Evolutionary conservation across 441 rosid species (phyloP), one percentile per base, ranked within the genome.

Genomic region (Rhodomyrtus psidioides): DNA sequence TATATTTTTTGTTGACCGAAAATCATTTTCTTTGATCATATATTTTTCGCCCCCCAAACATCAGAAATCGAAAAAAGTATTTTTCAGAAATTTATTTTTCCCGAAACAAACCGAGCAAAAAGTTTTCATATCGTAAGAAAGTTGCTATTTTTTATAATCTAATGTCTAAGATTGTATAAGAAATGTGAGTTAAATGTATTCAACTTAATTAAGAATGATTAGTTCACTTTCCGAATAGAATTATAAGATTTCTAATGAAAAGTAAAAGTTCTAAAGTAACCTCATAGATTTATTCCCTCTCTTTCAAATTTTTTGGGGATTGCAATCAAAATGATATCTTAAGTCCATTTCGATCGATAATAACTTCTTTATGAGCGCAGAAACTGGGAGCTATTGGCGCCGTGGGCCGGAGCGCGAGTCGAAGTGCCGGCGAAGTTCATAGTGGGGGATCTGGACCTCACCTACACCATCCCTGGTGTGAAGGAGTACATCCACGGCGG

Each of bases 381-480:
- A 83, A 94, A 81, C 86, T 91, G 97, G 98, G 99, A 95, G 92
- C 87, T 96, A 24, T 90, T 83, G 24, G 96, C 95, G 1, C 93
- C 98, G 30, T 94, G 96, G 95, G 88, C 93, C 0, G 95, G 95
- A 79, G 51, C 39, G 55, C 93, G 88, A 83, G 91, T 94, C 89
- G 87, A 91, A 76, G 98, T 95, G 28, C 99, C 98, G 7, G 93
- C 91, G 51, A 96, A 95, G 86, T 95, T 94, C 88, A 91, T 96
- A 0, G 94, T 94, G 51, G 99, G 99, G 39, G 98, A 96, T 89
- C 89, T 87, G 53, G 98, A 96, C 89, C 13, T 90, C 12, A 85
- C 91, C 51, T 95, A 94, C 87, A 55, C 89, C 65, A 82, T 93
- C 65, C 95, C 96, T 0, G 95, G 97, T 7, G 89, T 19, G 13